Evolutionary conservation across 2,329 filamentous ascomycete genomes (phyloP).

Genomic region (Pyrenophora teres): DNA sequence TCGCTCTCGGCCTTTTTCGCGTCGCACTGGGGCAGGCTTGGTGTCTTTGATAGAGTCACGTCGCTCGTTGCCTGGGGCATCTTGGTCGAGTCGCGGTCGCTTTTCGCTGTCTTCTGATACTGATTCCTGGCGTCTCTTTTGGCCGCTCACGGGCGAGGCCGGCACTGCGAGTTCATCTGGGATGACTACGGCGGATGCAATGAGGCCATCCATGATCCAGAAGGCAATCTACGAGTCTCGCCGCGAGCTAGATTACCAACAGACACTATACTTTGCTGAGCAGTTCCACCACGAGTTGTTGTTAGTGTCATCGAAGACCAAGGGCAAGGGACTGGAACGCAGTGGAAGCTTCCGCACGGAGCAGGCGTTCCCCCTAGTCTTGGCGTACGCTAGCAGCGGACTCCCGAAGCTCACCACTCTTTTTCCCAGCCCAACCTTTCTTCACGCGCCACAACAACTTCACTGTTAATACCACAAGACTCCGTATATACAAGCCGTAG

Average conservation of each 20-base stretch:
- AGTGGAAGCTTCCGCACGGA: slow-evolving; percentile 34
- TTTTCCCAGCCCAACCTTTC: slow-evolving; percentile 19
- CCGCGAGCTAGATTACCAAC: not conserved
- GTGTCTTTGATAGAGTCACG: slow-evolving; percentile 26
- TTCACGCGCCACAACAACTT: slow-evolving; percentile 6
- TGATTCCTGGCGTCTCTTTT: slow-evolving; percentile 62
- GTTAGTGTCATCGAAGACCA: not conserved
- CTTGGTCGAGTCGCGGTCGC: slow-evolving; percentile 55
- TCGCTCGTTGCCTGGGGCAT: slow-evolving; percentile 28
- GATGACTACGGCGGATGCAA: slow-evolving; percentile 60
- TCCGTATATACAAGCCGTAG: not conserved
- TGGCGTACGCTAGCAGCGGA: slow-evolving; percentile 16
- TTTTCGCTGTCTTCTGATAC: slow-evolving; percentile 57
- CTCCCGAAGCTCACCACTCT: slow-evolving; percentile 15
- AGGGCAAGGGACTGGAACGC: slow-evolving; percentile 7
- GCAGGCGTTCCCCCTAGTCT: slow-evolving; percentile 20
- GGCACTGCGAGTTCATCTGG: slow-evolving; percentile 49
- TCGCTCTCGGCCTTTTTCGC: slow-evolving; percentile 80
- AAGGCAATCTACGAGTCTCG: not conserved
- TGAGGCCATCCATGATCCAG: slow-evolving; percentile 46
- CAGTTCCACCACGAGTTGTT: not conserved
- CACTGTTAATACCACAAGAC: not conserved
- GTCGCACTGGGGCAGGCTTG: slow-evolving; percentile 47
- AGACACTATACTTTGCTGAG: not conserved
- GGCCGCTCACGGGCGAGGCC: slow-evolving; percentile 35